These are phyloP conservation scores for Leishmania mexicana DNA, from an alignment of 208 protist genomes.

Conservation along the genomic window DNA sequence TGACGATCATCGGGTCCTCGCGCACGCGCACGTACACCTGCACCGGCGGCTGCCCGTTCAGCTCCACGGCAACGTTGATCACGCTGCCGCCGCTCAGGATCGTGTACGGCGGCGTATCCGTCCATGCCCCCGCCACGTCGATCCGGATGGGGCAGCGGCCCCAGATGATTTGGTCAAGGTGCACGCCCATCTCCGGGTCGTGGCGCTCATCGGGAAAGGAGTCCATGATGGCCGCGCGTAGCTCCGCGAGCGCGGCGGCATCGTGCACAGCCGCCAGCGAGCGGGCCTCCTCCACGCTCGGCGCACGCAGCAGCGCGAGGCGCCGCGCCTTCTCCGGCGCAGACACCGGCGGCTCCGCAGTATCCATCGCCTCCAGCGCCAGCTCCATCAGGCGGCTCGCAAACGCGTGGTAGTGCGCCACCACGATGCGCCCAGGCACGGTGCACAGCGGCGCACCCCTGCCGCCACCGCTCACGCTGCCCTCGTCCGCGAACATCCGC, in stretches of 20 bases:
- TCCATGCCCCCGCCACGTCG: slow-evolving; percentile 68
- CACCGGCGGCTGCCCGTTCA: slow-evolving; percentile 59
- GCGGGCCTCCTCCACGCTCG: slow-evolving; percentile 9
- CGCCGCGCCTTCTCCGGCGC: slow-evolving; percentile 7
- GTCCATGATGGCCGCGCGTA: slow-evolving; percentile 24
- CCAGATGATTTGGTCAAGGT: slow-evolving; percentile 56
- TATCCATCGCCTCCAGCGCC: slow-evolving; percentile 15
- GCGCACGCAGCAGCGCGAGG: slow-evolving; percentile 10
- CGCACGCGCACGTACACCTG: slow-evolving; percentile 48
- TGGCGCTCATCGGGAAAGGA: slow-evolving; percentile 26
- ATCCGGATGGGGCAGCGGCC: slow-evolving; percentile 52
- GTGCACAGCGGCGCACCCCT: slow-evolving; percentile 13
- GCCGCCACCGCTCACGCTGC: neutral
- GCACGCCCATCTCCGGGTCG: slow-evolving; percentile 27
- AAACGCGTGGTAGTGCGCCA: slow-evolving; percentile 33
- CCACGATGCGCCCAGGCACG: slow-evolving; percentile 18
- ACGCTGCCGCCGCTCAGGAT: slow-evolving; percentile 56
- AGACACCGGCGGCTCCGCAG: neutral
- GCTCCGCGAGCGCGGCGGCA: slow-evolving; percentile 23
- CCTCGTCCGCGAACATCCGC: neutral
- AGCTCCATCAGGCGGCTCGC: slow-evolving; percentile 31
- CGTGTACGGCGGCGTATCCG: slow-evolving; percentile 67
- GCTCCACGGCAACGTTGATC: slow-evolving; percentile 60
- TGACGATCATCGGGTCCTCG: slow-evolving; percentile 24
- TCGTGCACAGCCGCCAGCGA: slow-evolving; percentile 18